phyloP scores from a whole-genome alignment of 352 stramenopile genomes.

The Phytophthora chlamydospora region DNA sequence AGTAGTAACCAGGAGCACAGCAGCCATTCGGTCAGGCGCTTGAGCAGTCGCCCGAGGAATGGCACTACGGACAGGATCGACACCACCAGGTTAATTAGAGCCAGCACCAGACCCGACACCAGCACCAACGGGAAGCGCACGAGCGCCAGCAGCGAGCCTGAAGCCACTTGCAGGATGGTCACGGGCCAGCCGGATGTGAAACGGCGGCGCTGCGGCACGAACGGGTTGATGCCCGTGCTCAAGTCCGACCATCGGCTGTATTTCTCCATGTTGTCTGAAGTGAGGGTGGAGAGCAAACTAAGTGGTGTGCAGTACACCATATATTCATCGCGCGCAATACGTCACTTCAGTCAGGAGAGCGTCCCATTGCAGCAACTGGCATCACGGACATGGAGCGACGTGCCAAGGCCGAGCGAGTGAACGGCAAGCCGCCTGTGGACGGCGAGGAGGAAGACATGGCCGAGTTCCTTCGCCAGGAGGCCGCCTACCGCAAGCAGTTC shows the following conservation, averaged over 20 bases:
- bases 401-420: constrained; percentile 16
- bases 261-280: constrained; percentile 72
- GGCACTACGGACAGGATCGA: constrained; percentile 67
- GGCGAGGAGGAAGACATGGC: constrained; percentile 28
- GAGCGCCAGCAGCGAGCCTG: constrained; percentile 52
- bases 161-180: constrained; percentile 49
- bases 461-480: constrained; percentile 52
- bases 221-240: constrained; percentile 87
- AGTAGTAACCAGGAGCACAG: constrained; percentile 73
- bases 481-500: constrained; percentile 65
- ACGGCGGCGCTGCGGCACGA: constrained; percentile 77
- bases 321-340: no score
- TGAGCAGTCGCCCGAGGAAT: constrained; percentile 68
- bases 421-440: constrained; percentile 7
- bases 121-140: constrained; percentile 63
- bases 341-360: not conserved
- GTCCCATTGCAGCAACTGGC: constrained; percentile 14
- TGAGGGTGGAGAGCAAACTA: not conserved
- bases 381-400: constrained; percentile 25
- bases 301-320: no score
- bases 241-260: constrained; percentile 87
- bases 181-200: constrained; percentile 49
- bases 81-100: constrained; percentile 55
- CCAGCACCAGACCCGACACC: constrained; percentile 41
- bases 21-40: constrained; percentile 75